phyloP scores from a whole-genome alignment of 73 alveolate species.

The Paraurostyla sp. region DNA sequence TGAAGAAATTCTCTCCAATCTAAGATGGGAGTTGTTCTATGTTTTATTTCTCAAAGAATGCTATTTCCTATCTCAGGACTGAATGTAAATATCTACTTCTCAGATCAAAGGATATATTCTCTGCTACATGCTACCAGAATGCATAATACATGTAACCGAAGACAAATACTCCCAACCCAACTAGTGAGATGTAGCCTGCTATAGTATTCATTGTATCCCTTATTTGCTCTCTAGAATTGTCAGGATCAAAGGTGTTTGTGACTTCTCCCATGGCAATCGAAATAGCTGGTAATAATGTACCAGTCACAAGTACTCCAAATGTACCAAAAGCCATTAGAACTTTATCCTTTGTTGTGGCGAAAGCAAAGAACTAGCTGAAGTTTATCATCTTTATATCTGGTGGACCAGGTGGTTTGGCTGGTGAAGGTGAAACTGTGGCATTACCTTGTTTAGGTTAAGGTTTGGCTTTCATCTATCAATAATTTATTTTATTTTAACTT shows the following conservation, averaged over 20 bases:
- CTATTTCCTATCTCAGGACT: slow-evolving; percentile 1
- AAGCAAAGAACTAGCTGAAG: not conserved
- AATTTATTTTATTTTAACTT: no score
- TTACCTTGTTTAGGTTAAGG: no score
- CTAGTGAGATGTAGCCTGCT: not conserved
- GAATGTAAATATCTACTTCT: not conserved
- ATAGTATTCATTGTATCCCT: not conserved
- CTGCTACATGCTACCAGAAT: not conserved
- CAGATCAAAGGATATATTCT: not conserved
- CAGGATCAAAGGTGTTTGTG: not conserved
- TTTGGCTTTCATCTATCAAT: no score
- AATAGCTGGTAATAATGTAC: not conserved
- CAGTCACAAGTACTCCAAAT: not conserved
- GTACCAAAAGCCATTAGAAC: not conserved
- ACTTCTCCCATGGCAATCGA: not conserved
- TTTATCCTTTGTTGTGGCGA: not conserved
- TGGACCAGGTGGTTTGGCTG: no score
- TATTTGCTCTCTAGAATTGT: not conserved
- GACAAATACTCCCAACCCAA: not conserved
- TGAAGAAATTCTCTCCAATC: not conserved
- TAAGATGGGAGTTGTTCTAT: slow-evolving; percentile 13
- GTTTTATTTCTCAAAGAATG: not conserved
- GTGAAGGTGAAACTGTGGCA: no score
- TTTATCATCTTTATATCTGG: no score
- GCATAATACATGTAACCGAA: not conserved